A percentile compares a stretch with the other conserved stretches of the same genome.
Evolutionary conservation across 1,139 yeast genomes (phyloP).

Genomic region (Entelexis sorbosivorans): DNA sequence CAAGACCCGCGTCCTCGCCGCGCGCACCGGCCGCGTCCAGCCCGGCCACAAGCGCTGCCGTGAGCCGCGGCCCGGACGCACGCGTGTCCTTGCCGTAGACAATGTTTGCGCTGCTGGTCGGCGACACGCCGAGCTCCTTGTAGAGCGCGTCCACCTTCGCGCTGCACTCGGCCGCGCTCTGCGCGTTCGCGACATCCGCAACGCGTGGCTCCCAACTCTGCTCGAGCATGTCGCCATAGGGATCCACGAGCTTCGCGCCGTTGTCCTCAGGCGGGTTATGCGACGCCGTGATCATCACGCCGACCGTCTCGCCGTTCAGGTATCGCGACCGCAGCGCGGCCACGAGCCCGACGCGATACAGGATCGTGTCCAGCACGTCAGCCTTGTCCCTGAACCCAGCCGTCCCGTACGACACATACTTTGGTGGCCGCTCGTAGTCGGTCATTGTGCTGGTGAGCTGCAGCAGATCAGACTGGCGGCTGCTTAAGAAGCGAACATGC

Average conservation of each 20-base stretch:
- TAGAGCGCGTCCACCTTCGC: constrained; percentile 30
- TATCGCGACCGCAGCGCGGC: constrained; percentile 73
- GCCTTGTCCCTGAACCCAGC: constrained; percentile 92
- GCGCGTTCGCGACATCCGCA: constrained; percentile 65
- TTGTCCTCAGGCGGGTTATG: constrained; percentile 93
- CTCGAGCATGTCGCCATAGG: constrained; percentile 82
- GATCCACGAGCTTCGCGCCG: constrained; percentile 94
- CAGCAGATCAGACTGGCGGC: too few species aligned
- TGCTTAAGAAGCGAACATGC: too few species aligned
- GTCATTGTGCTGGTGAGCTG: neutral
- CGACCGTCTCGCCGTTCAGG: constrained; percentile 54
- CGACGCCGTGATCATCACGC: constrained; percentile 91
- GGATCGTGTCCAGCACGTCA: constrained; percentile 60
- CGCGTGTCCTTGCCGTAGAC: constrained; percentile 45
- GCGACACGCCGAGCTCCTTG: constrained; percentile 36
- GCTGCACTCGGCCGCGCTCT: constrained; percentile 32
- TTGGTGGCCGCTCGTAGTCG: constrained; percentile 16
- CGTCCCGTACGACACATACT: constrained; percentile 61
- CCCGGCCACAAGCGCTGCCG: constrained; percentile 58
- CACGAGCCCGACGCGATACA: constrained; percentile 70
- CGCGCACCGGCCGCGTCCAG: constrained; percentile 40
- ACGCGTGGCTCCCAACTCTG: constrained; percentile 77
- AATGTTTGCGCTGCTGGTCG: constrained; percentile 34
- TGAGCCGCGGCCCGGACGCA: constrained; percentile 63
- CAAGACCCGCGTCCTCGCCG: constrained; percentile 49